Evolutionary conservation across 306 rosid genomes (phyloP), one percentile per base, ranked within the genome.

Genomic region (Acacia acuminata): DNA sequence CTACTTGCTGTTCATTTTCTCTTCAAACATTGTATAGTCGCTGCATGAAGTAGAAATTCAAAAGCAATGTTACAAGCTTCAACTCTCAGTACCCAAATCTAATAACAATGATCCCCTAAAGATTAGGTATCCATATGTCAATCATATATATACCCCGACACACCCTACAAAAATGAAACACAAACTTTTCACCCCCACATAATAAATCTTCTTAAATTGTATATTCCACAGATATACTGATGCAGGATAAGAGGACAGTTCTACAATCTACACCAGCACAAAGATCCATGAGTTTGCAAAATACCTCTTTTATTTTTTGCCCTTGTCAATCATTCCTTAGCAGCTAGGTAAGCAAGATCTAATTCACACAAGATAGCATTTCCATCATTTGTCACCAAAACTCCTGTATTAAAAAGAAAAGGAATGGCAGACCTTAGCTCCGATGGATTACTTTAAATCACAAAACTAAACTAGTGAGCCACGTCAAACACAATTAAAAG

Each of bases 361-460:
- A 96, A 80, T 82, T 96, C 99, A 61, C 99, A 91, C 82, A 96
- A 85, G 82, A 96, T 96, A 50, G 99, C 94, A 89, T 96, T 96
- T 53, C 99, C 99, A 87, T 96, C 99, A 80, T 96, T 96, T 20
- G 99, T 96, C 72, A 96, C 99, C 60, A 96, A 98, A 47, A 96
- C 94, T 70, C 98, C 99, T 96, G 88, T 72, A 63, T 79, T 71
- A 19, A 47, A 55, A 47, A 22, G 30, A 55, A 69, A 83, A 38
- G 36, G 51, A 75, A 42, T 47, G 44, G 22, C 40, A 30, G 38
- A 65, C 32, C 15, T 71, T n/a, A 81, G 27, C 36, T 30, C 32
- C 34, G 12, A 20, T 20, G 24, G 40, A 70, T 75, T 70, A 73
- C 50, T 63, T 5, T n/a, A 44, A 38, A 79, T 22, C 50, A 76